These are phyloP conservation scores for Rubroshorea leprosula DNA, from an alignment of 345 rosid species.

Conservation along the genomic window DNA sequence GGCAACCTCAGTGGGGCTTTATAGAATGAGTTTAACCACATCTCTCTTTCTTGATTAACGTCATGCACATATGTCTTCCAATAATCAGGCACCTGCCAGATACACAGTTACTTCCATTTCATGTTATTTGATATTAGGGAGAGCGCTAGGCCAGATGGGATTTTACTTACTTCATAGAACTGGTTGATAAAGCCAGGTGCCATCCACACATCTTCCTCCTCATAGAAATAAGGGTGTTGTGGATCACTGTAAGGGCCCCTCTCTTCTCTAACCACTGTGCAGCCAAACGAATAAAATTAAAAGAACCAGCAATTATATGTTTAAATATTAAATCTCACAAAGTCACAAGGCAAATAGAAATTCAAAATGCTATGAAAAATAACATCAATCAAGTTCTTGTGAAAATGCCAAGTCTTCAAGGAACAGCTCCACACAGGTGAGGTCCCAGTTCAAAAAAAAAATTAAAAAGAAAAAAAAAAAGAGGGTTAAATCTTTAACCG, in stretches of 20 bases:
- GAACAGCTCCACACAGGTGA: no score
- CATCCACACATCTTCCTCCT: slow-evolving; percentile 97
- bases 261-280: slow-evolving; percentile 88
- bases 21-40: slow-evolving; percentile 95
- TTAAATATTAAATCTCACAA: no score
- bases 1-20: slow-evolving; percentile 88
- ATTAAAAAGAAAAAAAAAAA: no score
- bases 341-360: neutral
- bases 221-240: slow-evolving; percentile 85
- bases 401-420: no score
- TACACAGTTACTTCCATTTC: slow-evolving; percentile 14
- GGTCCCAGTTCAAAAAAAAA: no score
- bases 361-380: no score
- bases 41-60: slow-evolving; percentile 82
- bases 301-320: neutral
- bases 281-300: slow-evolving; percentile 1
- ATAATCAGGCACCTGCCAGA: slow-evolving; percentile 74
- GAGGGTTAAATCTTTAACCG: no score
- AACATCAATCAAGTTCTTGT: no score
- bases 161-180: slow-evolving; percentile 63
- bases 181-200: slow-evolving; percentile 95
- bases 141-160: slow-evolving; percentile 8
- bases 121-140: slow-evolving; percentile 10
- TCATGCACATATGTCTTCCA: slow-evolving; percentile 86
- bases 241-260: slow-evolving; percentile 90